Evolutionary conservation across 2,329 filamentous ascomycete species (phyloP), one percentile per base, ranked within the genome.

Genomic region (Fusarium oligoseptatum): DNA sequence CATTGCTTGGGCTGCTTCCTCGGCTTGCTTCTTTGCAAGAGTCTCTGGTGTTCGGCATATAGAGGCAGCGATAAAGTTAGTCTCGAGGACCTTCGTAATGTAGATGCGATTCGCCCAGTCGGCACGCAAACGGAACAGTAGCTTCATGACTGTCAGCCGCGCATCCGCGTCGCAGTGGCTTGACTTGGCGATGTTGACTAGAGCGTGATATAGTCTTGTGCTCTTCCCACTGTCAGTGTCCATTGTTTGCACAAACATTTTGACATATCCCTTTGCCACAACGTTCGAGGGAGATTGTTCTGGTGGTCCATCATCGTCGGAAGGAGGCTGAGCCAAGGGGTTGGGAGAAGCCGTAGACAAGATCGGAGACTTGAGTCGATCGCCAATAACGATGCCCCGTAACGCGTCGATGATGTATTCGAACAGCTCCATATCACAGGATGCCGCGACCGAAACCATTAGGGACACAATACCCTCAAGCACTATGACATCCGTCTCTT

Each of bases 111-210:
- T 91, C 11, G 93, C 91, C 80, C 93, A 94, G 82, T 98, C 95
- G 24, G 95, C 94, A 68, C 95, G 90, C 34, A 98, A 85, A 50
- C 95, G 91, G 80, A 97, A 96, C 3, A 98, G 85, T 50, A 96
- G 84, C 78, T 94, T 95, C 86, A 95, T 90, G 3, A 92, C 92
- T 14, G 91, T 92, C 29, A 97, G 84, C 8, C 94, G 92, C 61
- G 93, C 92, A 82, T 94, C 92, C 8, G 88, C 85, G 68, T 93
- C 92, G 70, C 89, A 90, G 36, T 87, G 85, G 32, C 86, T 87
- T 17, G 88, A 88, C 73, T 88, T 88, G 7, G 89, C 91, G 74
- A 95, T 91, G 62, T 87, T 86, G 48, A 95, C 84, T 6, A 96
- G 83, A 10, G 89, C 85, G 58, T 90, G 87, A 76, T 91, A 95